phyloP scores from a whole-genome alignment of 2,329 filamentous ascomycete genomes.

The Talaromyces islandicus region DNA sequence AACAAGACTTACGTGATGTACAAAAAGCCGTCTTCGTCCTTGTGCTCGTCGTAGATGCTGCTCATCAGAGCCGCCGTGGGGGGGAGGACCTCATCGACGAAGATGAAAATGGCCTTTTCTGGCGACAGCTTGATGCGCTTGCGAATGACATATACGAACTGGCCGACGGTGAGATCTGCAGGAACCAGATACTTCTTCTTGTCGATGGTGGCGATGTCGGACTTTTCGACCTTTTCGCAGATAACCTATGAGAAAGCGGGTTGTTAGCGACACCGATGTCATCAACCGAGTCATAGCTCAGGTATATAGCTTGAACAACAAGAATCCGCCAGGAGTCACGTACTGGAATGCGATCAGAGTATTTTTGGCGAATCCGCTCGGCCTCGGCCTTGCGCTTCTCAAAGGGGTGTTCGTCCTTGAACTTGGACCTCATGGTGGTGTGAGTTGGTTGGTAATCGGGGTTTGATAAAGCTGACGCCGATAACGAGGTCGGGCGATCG shows the following conservation, averaged over 20 bases:
- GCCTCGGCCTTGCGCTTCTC: conserved; percentile 99
- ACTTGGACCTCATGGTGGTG: conserved; percentile 89
- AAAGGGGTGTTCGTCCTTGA: conserved; percentile 99
- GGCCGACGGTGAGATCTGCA: conserved; percentile 93
- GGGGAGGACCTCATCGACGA: conserved; percentile 95
- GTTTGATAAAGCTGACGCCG: conserved; percentile 14
- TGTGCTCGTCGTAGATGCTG: conserved; percentile 99
- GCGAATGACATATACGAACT: conserved; percentile 99
- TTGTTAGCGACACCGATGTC: conserved; percentile 13
- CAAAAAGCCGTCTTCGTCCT: conserved; percentile 80
- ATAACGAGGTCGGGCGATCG: conserved; percentile 14
- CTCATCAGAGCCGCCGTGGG: conserved; percentile 97
- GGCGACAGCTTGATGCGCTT: conserved; percentile 99
- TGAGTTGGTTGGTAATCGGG: conserved; percentile 13
- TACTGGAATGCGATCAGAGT: conserved; percentile 96
- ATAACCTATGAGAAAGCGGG: conserved; percentile 63
- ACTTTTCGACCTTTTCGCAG: conserved; percentile 99
- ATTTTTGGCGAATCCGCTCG: conserved; percentile 98
- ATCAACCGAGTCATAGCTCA: conserved; percentile 8
- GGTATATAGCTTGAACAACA: conserved; percentile 2
- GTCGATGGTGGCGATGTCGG: conserved; percentile 98
- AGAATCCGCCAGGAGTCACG: conserved; percentile 37
- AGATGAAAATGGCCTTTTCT: conserved; percentile 99
- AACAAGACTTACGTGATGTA: conserved; percentile 76
- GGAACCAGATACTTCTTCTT: conserved; percentile 99